Conservation (phyloP, 805 yeast species). For the Candida silvicultrix region DNA sequence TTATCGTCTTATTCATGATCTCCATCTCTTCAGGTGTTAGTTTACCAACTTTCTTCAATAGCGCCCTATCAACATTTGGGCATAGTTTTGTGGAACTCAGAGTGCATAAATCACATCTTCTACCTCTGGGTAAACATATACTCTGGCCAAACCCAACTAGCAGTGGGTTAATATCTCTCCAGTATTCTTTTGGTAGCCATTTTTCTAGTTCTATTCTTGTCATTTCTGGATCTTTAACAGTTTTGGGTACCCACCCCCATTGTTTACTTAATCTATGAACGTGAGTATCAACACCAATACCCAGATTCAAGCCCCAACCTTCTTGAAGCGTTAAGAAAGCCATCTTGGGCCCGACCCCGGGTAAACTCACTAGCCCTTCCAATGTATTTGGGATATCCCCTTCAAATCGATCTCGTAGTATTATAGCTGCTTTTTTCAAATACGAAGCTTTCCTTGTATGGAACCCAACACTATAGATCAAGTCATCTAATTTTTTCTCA, state of each 20-base stretch:
- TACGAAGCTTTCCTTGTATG: slow-evolving; percentile 73
- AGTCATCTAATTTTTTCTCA: slow-evolving; percentile 52
- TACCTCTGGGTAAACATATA: slow-evolving; percentile 66
- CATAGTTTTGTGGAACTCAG: slow-evolving; percentile 51
- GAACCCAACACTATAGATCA: slow-evolving; percentile 82
- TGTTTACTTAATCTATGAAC: slow-evolving; percentile 71
- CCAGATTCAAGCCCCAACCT: slow-evolving; percentile 72
- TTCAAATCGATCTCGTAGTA: slow-evolving; percentile 41
- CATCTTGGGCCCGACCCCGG: slow-evolving; percentile 97
- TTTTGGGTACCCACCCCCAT: slow-evolving; percentile 69
- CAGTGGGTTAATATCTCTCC: slow-evolving; percentile 83
- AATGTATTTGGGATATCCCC: slow-evolving; percentile 73
- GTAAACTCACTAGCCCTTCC: slow-evolving; percentile 58
- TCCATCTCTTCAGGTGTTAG: slow-evolving; percentile 15
- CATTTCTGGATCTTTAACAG: slow-evolving; percentile 61
- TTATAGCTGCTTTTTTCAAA: slow-evolving; percentile 53
- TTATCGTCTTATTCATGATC: slow-evolving; percentile 21
- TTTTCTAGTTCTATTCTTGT: slow-evolving; percentile 62
- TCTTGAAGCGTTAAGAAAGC: slow-evolving; percentile 73
- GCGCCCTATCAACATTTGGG: slow-evolving; percentile 44
- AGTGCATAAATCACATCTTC: slow-evolving; percentile 66
- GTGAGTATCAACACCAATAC: slow-evolving; percentile 95
- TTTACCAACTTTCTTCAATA: slow-evolving; percentile 27
- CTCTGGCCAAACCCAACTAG: slow-evolving; percentile 94
- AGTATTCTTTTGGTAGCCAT: slow-evolving; percentile 68